Base-by-base conservation (phyloP, 768 basidiomycete species). In the Mycena kentingensis region DNA sequence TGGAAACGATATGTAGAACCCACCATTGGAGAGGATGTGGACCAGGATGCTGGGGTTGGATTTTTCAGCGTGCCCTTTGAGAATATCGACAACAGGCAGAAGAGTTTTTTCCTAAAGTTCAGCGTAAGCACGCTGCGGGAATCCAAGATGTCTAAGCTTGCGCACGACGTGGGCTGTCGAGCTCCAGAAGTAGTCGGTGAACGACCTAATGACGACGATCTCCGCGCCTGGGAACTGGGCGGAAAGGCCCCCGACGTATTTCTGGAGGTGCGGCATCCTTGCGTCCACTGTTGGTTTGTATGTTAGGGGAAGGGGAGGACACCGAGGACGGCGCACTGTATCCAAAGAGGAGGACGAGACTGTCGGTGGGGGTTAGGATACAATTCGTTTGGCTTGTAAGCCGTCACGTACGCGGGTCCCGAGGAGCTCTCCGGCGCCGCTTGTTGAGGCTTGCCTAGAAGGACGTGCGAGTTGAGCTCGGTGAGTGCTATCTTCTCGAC, bases 241-340 rank as follows among this genome's bases (percentile, higher is more conserved):
- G 28, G 19, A 28, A 13, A 46, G 31, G 21, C 31, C 31, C 28
- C 34, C 45, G 7, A 32, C 45, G 22, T 46, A 46, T 27, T 46
- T 46, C 10, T 46, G 45, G n/a, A 32, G 13, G 21, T 31, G 45
- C 10, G 27, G 2, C 3, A 7, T 12, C 25, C 28, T 15, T n/a
- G 45, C 45, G 21, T 46, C 45, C 45, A 46, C 45, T 46, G 45
- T 7, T n/a, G n/a, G n/a, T n/a, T n/a, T n/a, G n/a, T n/a, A n/a
- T n/a, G n/a, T n/a, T n/a, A n/a, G n/a, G n/a, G n/a, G n/a, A n/a
- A n/a, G n/a, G n/a, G n/a, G n/a, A n/a, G n/a, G n/a, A n/a, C n/a
- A n/a, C n/a, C n/a, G n/a, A n/a, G n/a, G n/a, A n/a, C n/a, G n/a
- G n/a, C n/a, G n/a, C n/a, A n/a, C n/a, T n/a, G n/a, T n/a, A n/a